Evolutionary conservation across 2,329 filamentous ascomycete species (phyloP), one percentile per base, ranked within the genome.

Genomic region (Colletotrichum chrysophilum): DNA sequence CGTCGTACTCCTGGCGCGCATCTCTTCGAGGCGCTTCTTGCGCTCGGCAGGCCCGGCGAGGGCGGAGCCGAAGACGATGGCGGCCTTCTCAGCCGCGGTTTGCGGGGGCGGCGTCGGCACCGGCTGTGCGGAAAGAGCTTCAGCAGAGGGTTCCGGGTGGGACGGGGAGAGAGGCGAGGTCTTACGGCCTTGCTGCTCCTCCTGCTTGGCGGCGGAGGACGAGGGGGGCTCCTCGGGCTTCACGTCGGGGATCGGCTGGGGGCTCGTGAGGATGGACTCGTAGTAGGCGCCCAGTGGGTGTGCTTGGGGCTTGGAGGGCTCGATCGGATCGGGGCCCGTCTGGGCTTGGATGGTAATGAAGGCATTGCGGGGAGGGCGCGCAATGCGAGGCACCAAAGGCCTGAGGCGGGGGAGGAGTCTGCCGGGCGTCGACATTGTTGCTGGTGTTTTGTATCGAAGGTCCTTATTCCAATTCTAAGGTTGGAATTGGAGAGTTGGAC

Each of bases 51-150:
- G 94, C 1, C 94, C 94, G 28, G 93, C 92, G 16, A 97, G 89
- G 10, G 93, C 91, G 9, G 94, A 94, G 24, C 96, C 95, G 81
- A 99, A 98, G 36, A 98, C 90, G 80, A 97, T 91, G 60, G 92
- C 87, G 26, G 91, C 88, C 52, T 88, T 89, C 70, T 91, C 88
- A 78, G 92, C 82, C 18, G 86, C 88, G 66, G 88, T 88, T 21
- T 87, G 84, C 4, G 88, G 87, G 70, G 86, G 86, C 4, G 87
- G 86, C 18, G 79, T 79, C 38, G 85, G 76, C 66, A 72, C 72
- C 74, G 74, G 74, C 74, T 76, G 74, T 76, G 77, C 71, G 43
- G 70, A 64, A 13, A 67, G 74, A 43, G 77, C 77, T 78, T 78
- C 77, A 77, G 77, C 77, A 72, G 70, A 64, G 79, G 77, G 7